Evolutionary conservation across 805 yeast species (phyloP).

Genomic region (Kodamaea kakaduensis): DNA sequence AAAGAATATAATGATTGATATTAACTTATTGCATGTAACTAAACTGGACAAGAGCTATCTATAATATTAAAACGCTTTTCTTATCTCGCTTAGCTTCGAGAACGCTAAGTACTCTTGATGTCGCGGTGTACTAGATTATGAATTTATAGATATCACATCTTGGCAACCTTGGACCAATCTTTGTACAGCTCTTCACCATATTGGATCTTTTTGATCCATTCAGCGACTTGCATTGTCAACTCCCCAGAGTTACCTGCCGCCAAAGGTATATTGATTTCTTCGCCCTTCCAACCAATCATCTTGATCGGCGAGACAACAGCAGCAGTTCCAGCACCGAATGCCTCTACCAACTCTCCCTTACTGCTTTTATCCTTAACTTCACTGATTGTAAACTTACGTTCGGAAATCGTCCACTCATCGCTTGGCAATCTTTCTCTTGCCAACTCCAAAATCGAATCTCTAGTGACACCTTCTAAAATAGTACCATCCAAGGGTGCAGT

Average conservation of each 20-base stretch:
- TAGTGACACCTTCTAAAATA: conserved; percentile 92
- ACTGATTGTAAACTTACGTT: conserved; percentile 75
- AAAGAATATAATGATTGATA: conserved; percentile 19
- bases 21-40: no score
- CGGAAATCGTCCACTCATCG: conserved; percentile 76
- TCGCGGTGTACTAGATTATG: no score
- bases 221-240: conserved; percentile 69
- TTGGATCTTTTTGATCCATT: conserved; percentile 87
- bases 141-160: conserved; percentile 17
- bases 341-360: conserved; percentile 84
- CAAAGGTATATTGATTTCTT: conserved; percentile 73
- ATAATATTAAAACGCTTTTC: no score
- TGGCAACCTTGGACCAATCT: conserved; percentile 44
- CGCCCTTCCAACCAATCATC: conserved; percentile 75
- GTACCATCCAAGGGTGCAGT: conserved; percentile 98
- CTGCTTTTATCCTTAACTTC: conserved; percentile 77
- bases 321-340: conserved; percentile 97
- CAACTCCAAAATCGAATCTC: conserved; percentile 78
- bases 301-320: conserved; percentile 94
- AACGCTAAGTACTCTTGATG: no score
- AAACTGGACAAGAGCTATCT: no score
- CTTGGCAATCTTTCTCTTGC: conserved; percentile 73
- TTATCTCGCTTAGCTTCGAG: no score
- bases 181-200: conserved; percentile 76
- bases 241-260: conserved; percentile 79